These are phyloP conservation scores for Lodderomyces metapsilosis DNA, from an alignment of 1,139 yeast species.

Conservation along the genomic window DNA sequence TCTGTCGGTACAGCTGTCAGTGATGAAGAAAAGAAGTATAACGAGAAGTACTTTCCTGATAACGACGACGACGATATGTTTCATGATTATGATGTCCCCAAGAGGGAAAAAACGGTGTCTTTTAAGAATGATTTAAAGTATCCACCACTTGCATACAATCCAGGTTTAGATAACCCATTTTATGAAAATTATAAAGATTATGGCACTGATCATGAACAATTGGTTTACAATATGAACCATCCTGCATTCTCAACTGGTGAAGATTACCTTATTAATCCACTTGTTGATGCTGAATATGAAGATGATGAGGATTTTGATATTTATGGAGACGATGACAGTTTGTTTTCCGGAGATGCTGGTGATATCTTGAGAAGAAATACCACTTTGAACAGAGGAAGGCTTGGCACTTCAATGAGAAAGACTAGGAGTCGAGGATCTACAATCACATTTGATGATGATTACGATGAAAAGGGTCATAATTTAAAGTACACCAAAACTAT, in stretches of 20 bases:
- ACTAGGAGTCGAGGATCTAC: constrained; percentile 6
- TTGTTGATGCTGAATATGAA: constrained; percentile 41
- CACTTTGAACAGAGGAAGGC: constrained; percentile 21
- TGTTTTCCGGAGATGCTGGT: constrained; percentile 46
- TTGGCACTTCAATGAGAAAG: constrained; percentile 1
- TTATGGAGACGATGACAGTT: constrained; percentile 24
- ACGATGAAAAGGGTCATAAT: constrained; percentile 40
- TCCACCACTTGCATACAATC: constrained; percentile 32
- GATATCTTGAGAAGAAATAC: constrained; percentile 36
- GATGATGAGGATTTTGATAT: constrained; percentile 4
- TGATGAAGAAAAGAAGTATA: constrained; percentile 2
- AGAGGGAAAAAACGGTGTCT: constrained; percentile 30
- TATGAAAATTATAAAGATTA: constrained; percentile 21
- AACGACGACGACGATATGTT: constrained; percentile 10
- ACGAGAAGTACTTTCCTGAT: constrained; percentile 19
- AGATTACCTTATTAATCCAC: constrained; percentile 41
- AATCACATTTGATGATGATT: constrained; percentile 21
- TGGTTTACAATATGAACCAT: constrained; percentile 15
- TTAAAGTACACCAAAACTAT: constrained; percentile 47
- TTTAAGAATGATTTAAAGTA: constrained; percentile 30
- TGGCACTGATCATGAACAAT: constrained; percentile 17
- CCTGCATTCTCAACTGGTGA: constrained; percentile 34
- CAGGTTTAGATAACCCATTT: constrained; percentile 18
- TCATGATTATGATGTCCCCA: constrained; percentile 15
- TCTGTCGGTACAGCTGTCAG: constrained; percentile 2